Evolutionary conservation across 129 eudicot species (phyloP).

Genomic region (Gnaphalium uliginosum): DNA sequence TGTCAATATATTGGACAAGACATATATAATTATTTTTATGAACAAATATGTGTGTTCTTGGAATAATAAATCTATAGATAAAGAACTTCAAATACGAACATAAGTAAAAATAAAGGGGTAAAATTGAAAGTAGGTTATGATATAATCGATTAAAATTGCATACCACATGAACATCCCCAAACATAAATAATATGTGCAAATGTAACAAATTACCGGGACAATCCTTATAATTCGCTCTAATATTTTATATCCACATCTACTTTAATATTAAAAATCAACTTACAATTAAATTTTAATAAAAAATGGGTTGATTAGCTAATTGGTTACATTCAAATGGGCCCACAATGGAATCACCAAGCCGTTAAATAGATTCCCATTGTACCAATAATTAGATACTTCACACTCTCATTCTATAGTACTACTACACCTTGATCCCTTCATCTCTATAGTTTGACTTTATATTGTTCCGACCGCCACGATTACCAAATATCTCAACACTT

Average conservation of each 20-base stretch:
- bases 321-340: conserved; percentile 15
- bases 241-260: background rate
- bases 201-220: too few relatives aligned
- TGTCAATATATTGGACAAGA: too few relatives aligned
- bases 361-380: conserved; percentile 15
- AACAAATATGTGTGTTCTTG: too few relatives aligned
- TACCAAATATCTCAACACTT: conserved; percentile 13
- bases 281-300: background rate
- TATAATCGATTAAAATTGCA: too few relatives aligned
- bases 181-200: too few relatives aligned
- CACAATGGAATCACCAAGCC: conserved; percentile 29
- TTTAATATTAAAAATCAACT: background rate
- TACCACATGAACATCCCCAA: too few relatives aligned
- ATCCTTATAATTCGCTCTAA: background rate
- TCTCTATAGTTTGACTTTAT: conserved; percentile 30
- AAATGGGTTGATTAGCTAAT: background rate
- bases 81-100: too few relatives aligned
- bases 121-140: too few relatives aligned
- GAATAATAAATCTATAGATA: too few relatives aligned
- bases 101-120: too few relatives aligned
- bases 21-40: too few relatives aligned
- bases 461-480: conserved; percentile 24
- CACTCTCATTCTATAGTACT: background rate
- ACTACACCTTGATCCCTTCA: conserved; percentile 11
- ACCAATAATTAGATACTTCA: conserved; percentile 17